These are phyloP conservation scores for Volvox carteri DNA, from an alignment of 163 green algal genomes.

Conservation along the genomic window DNA sequence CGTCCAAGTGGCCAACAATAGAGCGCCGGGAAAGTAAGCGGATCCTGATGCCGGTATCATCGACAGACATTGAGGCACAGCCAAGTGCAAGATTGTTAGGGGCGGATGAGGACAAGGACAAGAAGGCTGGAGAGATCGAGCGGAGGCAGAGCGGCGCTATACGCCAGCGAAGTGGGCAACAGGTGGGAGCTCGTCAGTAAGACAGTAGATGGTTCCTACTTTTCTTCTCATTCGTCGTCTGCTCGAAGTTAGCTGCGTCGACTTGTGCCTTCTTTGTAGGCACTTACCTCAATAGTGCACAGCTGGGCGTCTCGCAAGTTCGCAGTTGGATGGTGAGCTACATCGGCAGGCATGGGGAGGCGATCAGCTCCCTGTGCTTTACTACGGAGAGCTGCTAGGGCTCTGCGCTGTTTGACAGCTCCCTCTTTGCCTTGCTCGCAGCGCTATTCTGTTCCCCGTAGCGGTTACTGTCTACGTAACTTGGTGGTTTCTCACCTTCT, in stretches of 20 bases:
- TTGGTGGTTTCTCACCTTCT: slow-evolving; percentile 86
- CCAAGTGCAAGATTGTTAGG: not conserved
- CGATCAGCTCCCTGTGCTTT: too few relatives aligned
- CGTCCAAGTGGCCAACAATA: not conserved
- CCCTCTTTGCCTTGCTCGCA: too few relatives aligned
- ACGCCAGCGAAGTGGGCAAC: slow-evolving; percentile 13
- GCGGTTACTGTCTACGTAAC: slow-evolving; percentile 88
- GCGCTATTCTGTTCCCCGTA: slow-evolving; percentile 95
- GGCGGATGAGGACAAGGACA: slow-evolving; percentile 40
- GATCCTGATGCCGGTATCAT: slow-evolving; percentile 2
- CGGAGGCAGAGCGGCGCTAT: slow-evolving; percentile 26
- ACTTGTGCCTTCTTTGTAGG: slow-evolving; percentile 26
- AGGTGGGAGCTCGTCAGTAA: slow-evolving; percentile 9
- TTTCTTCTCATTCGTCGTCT: too few relatives aligned
- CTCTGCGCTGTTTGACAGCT: too few relatives aligned
- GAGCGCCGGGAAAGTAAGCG: not conserved
- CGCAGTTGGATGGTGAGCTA: slow-evolving; percentile 86
- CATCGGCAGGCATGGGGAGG: too few relatives aligned
- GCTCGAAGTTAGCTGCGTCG: too few relatives aligned
- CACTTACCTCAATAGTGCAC: slow-evolving; percentile 75
- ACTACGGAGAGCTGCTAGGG: too few relatives aligned
- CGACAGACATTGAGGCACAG: slow-evolving; percentile 14
- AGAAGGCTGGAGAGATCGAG: slow-evolving; percentile 5
- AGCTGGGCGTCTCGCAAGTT: slow-evolving; percentile 92
- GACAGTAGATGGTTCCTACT: too few relatives aligned